Conservation (phyloP, 176 grass and related monocot genomes). For the Avena atlantica region DNA sequence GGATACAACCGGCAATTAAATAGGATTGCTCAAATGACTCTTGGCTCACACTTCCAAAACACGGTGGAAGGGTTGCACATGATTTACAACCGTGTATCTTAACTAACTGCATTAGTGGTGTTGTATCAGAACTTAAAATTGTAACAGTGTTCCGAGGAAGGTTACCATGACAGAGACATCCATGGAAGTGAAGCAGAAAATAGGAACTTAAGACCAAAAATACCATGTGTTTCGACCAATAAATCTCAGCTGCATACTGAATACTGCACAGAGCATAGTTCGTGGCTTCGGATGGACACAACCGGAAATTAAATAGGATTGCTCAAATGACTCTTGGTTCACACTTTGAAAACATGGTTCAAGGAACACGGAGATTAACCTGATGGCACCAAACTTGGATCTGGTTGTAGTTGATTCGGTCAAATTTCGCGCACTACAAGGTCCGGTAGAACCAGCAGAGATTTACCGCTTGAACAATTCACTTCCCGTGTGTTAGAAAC, state of each 20-base stretch:
- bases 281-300: neutral
- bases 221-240: neutral
- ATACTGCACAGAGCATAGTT: no score
- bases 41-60: no score
- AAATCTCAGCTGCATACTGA: neutral
- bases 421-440: neutral
- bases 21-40: no score
- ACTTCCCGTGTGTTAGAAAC: neutral
- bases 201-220: neutral
- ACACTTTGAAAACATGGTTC: neutral
- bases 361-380: neutral
- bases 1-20: no score
- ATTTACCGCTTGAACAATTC: neutral
- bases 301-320: neutral
- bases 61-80: no score
- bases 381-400: neutral
- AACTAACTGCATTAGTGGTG: conserved; percentile 32
- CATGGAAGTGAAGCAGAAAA: neutral
- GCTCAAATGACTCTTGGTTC: neutral
- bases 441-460: neutral
- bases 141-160: neutral
- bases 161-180: neutral
- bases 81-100: no score
- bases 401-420: neutral
- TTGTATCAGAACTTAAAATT: neutral